phyloP scores from a whole-genome alignment of 2,329 filamentous ascomycete species.

The Microdochium nivale region DNA sequence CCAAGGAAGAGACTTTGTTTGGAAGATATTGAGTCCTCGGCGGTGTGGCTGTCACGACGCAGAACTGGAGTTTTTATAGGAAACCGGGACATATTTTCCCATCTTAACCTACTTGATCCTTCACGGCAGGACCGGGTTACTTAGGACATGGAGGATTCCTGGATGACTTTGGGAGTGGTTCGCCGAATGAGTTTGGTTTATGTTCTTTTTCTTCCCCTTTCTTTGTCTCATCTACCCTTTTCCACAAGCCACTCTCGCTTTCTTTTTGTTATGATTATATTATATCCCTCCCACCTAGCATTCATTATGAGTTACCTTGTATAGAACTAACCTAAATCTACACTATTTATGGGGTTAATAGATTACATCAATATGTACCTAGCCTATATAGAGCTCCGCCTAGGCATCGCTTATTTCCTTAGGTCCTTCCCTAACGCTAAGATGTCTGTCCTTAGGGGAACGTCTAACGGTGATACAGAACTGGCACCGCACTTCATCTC shows the following conservation, averaged over 20 bases:
- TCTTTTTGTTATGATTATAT: background rate
- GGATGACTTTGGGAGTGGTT: conserved; percentile 39
- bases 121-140: conserved; percentile 19
- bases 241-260: background rate
- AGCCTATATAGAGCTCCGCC: conserved; percentile 42
- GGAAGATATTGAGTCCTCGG: conserved; percentile 25
- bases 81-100: conserved; percentile 23
- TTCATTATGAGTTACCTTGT: background rate
- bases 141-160: conserved; percentile 30
- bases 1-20: conserved; percentile 23
- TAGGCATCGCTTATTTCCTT: conserved; percentile 40
- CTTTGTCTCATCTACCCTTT: background rate
- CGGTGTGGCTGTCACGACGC: conserved; percentile 26
- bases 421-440: conserved; percentile 25
- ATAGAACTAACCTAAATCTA: background rate
- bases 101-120: conserved; percentile 22
- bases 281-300: background rate
- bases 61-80: conserved; percentile 34
- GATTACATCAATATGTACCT: conserved; percentile 45
- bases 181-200: background rate
- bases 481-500: conserved; percentile 17
- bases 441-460: conserved; percentile 16
- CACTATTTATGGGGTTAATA: background rate
- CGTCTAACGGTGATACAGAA: conserved; percentile 21
- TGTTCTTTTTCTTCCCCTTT: background rate